A percentile compares a stretch with the other conserved stretches of the same genome.
Evolutionary conservation across 768 basidiomycete species (phyloP).

Genomic region (Terana coerulea): DNA sequence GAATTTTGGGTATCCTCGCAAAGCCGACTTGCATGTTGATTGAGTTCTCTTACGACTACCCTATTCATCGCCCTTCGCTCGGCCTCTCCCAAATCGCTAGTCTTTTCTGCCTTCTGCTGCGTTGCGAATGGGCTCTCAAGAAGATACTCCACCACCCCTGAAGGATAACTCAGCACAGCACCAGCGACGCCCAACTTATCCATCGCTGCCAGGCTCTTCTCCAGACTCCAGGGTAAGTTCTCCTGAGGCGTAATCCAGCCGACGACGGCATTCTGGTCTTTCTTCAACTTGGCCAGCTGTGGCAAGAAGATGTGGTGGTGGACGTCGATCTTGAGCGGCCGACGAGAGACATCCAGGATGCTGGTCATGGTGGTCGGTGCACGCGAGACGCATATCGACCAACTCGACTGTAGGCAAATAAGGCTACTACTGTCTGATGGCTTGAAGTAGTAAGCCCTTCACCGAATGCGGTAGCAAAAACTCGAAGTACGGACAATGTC

Average conservation of each 20-base stretch:
- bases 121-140: slow-evolving; percentile 9
- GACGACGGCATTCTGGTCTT: slow-evolving; percentile 37
- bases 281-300: slow-evolving; percentile 40
- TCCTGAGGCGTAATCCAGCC: slow-evolving; percentile 64
- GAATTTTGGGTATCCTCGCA: slow-evolving; percentile 40
- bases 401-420: too few relatives aligned
- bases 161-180: slow-evolving; percentile 66
- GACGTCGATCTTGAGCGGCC: slow-evolving; percentile 46
- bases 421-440: too few relatives aligned
- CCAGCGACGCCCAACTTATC: slow-evolving; percentile 51
- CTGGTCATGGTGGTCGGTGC: not conserved
- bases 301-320: slow-evolving; percentile 74
- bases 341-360: not conserved
- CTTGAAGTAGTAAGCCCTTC: too few relatives aligned
- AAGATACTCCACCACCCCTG: slow-evolving; percentile 37
- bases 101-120: not conserved
- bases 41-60: slow-evolving; percentile 38
- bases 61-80: slow-evolving; percentile 10
- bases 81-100: not conserved
- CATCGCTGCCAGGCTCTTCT: slow-evolving; percentile 60
- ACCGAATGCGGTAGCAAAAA: too few relatives aligned
- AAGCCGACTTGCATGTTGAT: slow-evolving; percentile 43
- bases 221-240: slow-evolving; percentile 63
- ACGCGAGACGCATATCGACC: too few relatives aligned
- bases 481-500: too few relatives aligned